Base-by-base conservation (phyloP, 345 rosid species). In the Melaleuca quinquenervia region DNA sequence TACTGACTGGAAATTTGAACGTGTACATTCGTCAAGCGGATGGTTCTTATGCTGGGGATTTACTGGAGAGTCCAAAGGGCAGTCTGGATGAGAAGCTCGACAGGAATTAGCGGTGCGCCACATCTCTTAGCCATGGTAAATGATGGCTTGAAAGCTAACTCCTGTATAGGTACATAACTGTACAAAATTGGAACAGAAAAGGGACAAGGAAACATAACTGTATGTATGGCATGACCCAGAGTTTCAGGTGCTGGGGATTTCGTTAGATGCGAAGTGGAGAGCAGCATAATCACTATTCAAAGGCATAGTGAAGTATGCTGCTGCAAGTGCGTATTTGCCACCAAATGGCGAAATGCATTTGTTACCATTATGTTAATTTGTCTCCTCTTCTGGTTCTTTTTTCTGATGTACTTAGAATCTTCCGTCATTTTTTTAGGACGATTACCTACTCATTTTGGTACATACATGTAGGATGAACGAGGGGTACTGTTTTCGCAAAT, bases 1-100 rank as follows among this genome's bases (percentile, higher is more conserved):
- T 89, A n/a, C 89, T 92, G 78, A 91, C 96, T 36, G 91, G 93
- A 90, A 96, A 92, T 88, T 91, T 94, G 92, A 93, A 95, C 89
- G 88, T 91, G 76, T 88, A 88, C 74, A 87, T 91, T 80, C 92
- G 94, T 87, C 94, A 94, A 89, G 91, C 96, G 14, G 98, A 94
- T 86, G 96, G 96, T 82, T 94, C 98, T 58, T 94, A 94, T 87
- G 88, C 91, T 50, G 94, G 90, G 88, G 96, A 94, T 87, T 88
- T 89, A 41, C 55, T 91, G 64, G 94, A 93, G 82, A 90, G 94
- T 88, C 93, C 88, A 24, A 89, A 84, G 74, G 93, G 90, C 82
- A 89, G 87, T 82, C 75, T 87, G 78, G 94, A 92, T 24, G 92
- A 91, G 87, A 89, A 82, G 83, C 90, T 83, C 26, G 91, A 90